Conservation (phyloP, 2,329 filamentous ascomycete species). For the Tolypocladium tropicale region DNA sequence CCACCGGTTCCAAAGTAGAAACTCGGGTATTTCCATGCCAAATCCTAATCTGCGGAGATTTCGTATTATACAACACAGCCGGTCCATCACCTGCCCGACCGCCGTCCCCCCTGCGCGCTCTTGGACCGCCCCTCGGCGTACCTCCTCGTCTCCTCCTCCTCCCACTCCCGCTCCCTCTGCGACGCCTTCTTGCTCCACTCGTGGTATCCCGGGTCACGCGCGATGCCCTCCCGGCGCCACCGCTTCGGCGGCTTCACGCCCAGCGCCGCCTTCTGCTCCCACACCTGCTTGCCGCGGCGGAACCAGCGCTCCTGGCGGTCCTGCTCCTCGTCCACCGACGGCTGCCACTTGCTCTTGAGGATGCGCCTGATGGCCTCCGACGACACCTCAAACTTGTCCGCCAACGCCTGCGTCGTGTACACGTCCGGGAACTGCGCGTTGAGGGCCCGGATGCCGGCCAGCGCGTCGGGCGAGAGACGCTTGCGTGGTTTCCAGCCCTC, state of each 20-base stretch:
- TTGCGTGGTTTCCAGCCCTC: constrained; percentile 76
- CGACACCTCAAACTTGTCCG: constrained; percentile 74
- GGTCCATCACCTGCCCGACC: background rate
- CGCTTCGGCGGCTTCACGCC: constrained; percentile 50
- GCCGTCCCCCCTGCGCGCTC: background rate
- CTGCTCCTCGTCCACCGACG: constrained; percentile 46
- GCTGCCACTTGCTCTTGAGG: constrained; percentile 66
- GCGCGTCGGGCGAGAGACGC: constrained; percentile 79
- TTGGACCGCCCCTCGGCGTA: constrained; percentile 13
- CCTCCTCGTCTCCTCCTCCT: constrained; percentile 16
- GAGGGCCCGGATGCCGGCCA: constrained; percentile 80
- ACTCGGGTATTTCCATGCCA: background rate
- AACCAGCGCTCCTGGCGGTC: constrained; percentile 52
- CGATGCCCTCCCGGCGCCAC: constrained; percentile 48
- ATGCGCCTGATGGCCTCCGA: constrained; percentile 82
- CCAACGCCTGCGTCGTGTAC: constrained; percentile 65
- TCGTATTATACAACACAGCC: background rate
- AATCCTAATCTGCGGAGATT: background rate
- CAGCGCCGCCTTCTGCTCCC: constrained; percentile 47
- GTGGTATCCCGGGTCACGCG: constrained; percentile 32
- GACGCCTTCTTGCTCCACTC: constrained; percentile 17
- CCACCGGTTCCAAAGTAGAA: background rate
- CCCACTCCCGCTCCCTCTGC: constrained; percentile 15
- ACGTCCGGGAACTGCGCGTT: constrained; percentile 65
- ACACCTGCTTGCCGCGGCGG: constrained; percentile 48